phyloP scores from a whole-genome alignment of 352 stramenopile species.

The Globisporangium iwayamae region DNA sequence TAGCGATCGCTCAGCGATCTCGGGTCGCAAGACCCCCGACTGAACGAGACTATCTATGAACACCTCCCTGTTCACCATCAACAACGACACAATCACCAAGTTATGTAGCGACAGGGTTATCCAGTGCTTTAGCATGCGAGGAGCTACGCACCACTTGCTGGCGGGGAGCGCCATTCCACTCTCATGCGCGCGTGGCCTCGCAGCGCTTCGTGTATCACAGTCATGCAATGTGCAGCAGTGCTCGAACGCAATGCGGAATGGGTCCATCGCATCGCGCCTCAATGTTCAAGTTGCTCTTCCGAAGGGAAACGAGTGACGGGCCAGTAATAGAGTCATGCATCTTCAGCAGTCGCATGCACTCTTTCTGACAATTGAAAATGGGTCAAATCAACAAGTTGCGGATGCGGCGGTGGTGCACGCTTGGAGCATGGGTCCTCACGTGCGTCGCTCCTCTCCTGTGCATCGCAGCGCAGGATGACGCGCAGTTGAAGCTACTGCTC shows the following conservation, averaged over 20 bases:
- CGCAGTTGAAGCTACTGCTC: constrained; percentile 5
- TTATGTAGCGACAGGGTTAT: not conserved
- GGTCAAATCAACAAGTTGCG: not conserved
- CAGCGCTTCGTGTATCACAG: not conserved
- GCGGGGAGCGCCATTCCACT: not conserved
- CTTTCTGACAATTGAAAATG: not conserved
- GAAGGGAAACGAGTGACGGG: not conserved
- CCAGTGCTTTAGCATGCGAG: not conserved
- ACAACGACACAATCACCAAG: not conserved
- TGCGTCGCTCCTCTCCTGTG: not conserved
- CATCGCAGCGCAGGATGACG: not conserved
- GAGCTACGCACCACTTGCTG: constrained; percentile 6
- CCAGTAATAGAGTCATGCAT: not conserved
- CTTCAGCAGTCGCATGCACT: not conserved
- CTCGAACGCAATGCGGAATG: constrained; percentile 6
- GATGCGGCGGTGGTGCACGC: not conserved
- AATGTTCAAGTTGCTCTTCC: not conserved
- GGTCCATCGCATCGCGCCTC: not conserved
- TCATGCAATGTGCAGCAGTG: not conserved
- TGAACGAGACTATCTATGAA: not conserved
- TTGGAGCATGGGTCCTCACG: not conserved
- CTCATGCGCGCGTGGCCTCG: not conserved
- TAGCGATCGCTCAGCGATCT: not conserved
- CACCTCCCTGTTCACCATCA: not conserved
- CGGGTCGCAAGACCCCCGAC: not conserved